Evolutionary conservation across 2,329 filamentous ascomycete species (phyloP).

Genomic region (Diplodia mutila): DNA sequence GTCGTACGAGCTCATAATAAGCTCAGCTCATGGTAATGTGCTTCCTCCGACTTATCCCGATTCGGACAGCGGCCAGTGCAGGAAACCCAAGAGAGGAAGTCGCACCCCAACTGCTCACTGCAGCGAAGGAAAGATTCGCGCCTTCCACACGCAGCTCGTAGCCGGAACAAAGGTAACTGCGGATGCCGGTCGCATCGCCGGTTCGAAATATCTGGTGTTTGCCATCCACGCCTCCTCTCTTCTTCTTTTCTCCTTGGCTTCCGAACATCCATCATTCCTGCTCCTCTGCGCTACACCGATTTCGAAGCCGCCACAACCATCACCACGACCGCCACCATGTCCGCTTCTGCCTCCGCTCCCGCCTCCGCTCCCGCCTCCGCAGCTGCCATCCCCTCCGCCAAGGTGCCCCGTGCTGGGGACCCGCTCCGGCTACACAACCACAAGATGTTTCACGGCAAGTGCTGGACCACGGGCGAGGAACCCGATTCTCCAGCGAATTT

Average conservation of each 20-base stretch:
- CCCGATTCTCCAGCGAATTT: not conserved
- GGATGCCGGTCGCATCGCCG: not conserved
- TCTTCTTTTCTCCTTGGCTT: not conserved
- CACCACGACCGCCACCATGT: not conserved
- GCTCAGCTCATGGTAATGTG: not conserved
- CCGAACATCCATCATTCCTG: not conserved
- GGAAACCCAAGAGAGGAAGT: not conserved
- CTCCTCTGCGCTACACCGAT: not conserved
- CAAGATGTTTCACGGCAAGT: not conserved
- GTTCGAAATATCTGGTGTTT: not conserved
- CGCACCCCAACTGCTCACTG: not conserved
- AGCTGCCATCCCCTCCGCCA: not conserved
- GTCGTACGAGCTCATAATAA: not conserved
- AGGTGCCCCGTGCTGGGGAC: not conserved
- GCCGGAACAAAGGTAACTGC: not conserved
- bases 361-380: no score
- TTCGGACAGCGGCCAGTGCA: not conserved
- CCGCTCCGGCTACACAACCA: not conserved
- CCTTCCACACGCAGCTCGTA: not conserved
- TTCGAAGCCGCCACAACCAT: not conserved
- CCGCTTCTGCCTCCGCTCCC: not conserved
- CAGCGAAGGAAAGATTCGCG: not conserved
- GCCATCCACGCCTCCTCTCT: not conserved
- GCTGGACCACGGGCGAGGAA: not conserved
- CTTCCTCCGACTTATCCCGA: not conserved